A percentile compares a stretch with the other conserved stretches of the same genome.
Conservation (phyloP, 306 rosid species). For the Malus orientalis region DNA sequence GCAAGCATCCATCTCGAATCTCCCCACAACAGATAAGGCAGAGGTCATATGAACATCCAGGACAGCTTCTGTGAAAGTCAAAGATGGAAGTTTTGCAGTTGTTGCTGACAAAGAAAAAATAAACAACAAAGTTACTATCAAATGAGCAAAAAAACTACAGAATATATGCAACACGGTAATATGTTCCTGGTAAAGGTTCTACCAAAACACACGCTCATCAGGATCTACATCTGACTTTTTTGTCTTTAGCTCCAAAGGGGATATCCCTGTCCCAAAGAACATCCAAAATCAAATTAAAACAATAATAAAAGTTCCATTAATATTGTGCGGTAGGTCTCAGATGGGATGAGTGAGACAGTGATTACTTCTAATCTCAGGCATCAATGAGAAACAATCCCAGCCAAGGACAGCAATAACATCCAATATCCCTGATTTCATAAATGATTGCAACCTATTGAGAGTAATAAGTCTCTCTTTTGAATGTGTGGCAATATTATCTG, state of each 20-base stretch:
- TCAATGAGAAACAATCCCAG: neutral
- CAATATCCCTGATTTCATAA: neutral
- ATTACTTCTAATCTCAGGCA: neutral
- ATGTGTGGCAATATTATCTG: neutral
- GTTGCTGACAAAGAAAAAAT: conserved; percentile 40
- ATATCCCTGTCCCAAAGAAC: conserved; percentile 23
- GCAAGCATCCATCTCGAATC: conserved; percentile 52
- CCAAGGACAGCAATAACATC: neutral
- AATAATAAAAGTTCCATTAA: neutral
- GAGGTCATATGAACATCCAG: conserved; percentile 62
- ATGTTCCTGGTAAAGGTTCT: neutral
- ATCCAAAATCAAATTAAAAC: neutral
- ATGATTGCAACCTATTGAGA: neutral
- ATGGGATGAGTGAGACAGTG: neutral
- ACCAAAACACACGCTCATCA: conserved; percentile 72
- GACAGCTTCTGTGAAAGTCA: conserved; percentile 75
- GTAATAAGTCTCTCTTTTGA: neutral
- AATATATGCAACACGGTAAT: neutral
- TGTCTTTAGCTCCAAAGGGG: conserved; percentile 22
- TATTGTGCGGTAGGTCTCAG: neutral
- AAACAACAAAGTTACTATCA: neutral
- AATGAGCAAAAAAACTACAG: neutral
- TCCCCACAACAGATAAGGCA: conserved; percentile 77
- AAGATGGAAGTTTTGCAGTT: conserved; percentile 77
- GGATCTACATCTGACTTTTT: conserved; percentile 2